A percentile compares a stretch with the other conserved stretches of the same genome.
Evolutionary conservation across 2,329 filamentous ascomycete species (phyloP).

Genomic region (Alternaria ethzedia): DNA sequence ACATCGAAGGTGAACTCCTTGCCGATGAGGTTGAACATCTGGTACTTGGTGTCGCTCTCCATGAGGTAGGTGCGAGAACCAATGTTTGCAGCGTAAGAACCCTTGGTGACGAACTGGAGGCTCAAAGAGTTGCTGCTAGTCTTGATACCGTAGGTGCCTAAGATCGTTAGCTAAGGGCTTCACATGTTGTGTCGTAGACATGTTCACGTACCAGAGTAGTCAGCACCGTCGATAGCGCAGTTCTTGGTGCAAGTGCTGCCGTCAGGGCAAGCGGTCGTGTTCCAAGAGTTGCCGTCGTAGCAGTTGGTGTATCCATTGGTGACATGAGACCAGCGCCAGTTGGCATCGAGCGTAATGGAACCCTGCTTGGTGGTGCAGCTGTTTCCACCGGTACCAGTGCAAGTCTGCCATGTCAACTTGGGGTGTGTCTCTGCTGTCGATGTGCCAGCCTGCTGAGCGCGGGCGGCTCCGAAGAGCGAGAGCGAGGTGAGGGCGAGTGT

Average conservation of each 20-base stretch:
- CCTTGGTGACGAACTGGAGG: conserved; percentile 65
- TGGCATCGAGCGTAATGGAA: conserved; percentile 50
- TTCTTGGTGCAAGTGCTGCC: conserved; percentile 39
- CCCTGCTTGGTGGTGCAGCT: conserved; percentile 44
- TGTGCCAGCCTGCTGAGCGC: conserved; percentile 53
- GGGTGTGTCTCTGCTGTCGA: conserved; percentile 51
- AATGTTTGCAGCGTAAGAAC: conserved; percentile 51
- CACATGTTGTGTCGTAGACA: background rate
- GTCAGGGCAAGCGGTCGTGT: conserved; percentile 45
- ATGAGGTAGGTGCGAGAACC: conserved; percentile 53
- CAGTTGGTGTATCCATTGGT: conserved; percentile 47
- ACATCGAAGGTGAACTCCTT: conserved; percentile 53
- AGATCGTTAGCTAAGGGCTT: background rate
- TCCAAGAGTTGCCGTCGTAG: conserved; percentile 52
- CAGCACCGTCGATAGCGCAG: conserved; percentile 51
- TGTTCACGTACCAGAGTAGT: conserved; percentile 45
- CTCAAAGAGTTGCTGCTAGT: conserved; percentile 60
- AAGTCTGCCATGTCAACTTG: conserved; percentile 48
- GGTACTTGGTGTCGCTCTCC: conserved; percentile 50
- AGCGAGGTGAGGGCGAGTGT: conserved; percentile 49
- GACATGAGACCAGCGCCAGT: conserved; percentile 57
- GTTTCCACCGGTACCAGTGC: conserved; percentile 45
- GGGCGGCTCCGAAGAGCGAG: conserved; percentile 48
- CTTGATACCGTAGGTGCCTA: conserved; percentile 56
- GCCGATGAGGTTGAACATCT: conserved; percentile 51